Percentiles rank a stretch among this genome's conserved stretches.
Conservation (phyloP, 176 grass and related monocot genomes). For the Phyllostachys edulis region DNA sequence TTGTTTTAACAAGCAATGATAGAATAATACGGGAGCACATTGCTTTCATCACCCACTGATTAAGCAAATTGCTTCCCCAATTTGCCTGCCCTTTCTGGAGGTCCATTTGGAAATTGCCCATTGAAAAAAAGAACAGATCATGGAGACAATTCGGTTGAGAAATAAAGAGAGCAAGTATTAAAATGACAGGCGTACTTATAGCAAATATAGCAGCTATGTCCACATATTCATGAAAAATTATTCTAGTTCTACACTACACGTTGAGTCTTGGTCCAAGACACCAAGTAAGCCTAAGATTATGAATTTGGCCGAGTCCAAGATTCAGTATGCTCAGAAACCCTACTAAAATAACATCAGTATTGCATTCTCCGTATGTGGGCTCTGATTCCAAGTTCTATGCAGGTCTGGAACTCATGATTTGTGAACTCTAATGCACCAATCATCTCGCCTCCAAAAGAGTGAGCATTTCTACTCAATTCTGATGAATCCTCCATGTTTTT, state of each 20-base stretch:
- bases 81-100: conserved; percentile 26
- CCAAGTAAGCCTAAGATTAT: conserved; percentile 13
- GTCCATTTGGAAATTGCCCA: conserved; percentile 25
- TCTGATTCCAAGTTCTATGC: conserved; percentile 27
- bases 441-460: conserved; percentile 45
- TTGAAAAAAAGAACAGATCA: conserved; percentile 15
- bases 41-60: conserved; percentile 47
- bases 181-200: background rate
- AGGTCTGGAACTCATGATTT: conserved; percentile 41
- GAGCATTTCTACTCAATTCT: conserved; percentile 40
- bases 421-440: conserved; percentile 39
- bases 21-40: conserved; percentile 24
- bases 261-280: conserved; percentile 18
- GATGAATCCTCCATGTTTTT: too few relatives aligned
- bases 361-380: conserved; percentile 29
- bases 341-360: background rate
- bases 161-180: conserved; percentile 42
- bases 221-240: background rate
- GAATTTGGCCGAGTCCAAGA: conserved; percentile 18
- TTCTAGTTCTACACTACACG: conserved; percentile 24
- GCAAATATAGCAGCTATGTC: conserved; percentile 1
- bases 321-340: conserved; percentile 23
- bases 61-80: conserved; percentile 17
- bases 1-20: conserved; percentile 35
- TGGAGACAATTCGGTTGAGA: conserved; percentile 42